Conservation (phyloP, 495 filamentous ascomycete genomes). For the Penicillium paxilli region DNA sequence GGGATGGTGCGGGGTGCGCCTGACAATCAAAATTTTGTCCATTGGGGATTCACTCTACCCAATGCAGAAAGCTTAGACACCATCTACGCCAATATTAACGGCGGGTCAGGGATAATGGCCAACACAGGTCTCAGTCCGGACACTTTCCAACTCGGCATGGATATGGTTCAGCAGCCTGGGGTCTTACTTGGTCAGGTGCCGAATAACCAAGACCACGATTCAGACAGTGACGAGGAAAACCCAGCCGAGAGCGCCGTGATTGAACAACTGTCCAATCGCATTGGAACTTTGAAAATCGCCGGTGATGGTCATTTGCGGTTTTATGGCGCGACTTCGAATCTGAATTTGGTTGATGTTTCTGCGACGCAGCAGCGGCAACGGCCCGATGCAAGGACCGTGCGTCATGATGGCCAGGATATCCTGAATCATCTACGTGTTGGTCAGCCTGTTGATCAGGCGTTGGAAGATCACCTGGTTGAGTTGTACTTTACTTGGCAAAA, state of each 20-base stretch:
- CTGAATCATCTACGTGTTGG: constrained; percentile 20
- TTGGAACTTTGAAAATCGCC: constrained; percentile 28
- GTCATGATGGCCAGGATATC: constrained; percentile 19
- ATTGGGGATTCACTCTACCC: constrained; percentile 44
- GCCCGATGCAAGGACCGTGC: constrained; percentile 15
- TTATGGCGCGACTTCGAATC: constrained; percentile 30
- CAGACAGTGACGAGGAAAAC: constrained; percentile 44
- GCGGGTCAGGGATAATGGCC: constrained; percentile 13
- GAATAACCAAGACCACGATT: constrained; percentile 29
- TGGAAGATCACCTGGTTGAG: constrained; percentile 32
- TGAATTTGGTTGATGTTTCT: constrained; percentile 15
- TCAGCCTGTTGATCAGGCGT: constrained; percentile 11
- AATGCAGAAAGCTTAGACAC: constrained; percentile 44
- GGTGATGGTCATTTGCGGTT: constrained; percentile 27
- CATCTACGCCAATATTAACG: constrained; percentile 40
- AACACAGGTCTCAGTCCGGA: constrained; percentile 32
- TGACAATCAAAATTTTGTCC: constrained; percentile 27
- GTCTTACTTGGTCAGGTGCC: constrained; percentile 22
- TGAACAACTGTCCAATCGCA: constrained; percentile 21
- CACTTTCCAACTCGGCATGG: constrained; percentile 32
- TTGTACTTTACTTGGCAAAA: constrained; percentile 41
- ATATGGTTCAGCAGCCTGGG: constrained; percentile 37
- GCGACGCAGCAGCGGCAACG: constrained; percentile 1
- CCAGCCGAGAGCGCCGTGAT: not conserved
- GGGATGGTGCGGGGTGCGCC: constrained; percentile 22